Evolutionary conservation across 2,329 filamentous ascomycete species (phyloP).

Genomic region (Pleoardoris graminearum): DNA sequence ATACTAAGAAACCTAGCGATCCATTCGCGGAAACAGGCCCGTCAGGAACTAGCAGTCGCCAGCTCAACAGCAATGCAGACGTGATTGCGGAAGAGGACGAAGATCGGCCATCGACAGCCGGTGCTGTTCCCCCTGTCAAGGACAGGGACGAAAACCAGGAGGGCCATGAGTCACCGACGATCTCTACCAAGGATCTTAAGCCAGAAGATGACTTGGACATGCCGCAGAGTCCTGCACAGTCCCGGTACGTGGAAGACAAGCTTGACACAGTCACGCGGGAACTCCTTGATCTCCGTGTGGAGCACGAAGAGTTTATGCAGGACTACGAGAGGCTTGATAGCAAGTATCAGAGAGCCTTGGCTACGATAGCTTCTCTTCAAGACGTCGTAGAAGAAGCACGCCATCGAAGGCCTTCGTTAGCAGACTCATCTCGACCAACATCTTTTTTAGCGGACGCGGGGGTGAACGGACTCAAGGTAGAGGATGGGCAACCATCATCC

Average conservation of each 20-base stretch:
- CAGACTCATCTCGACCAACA: constrained; percentile 64
- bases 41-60: constrained; percentile 30
- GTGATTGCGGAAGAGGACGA: constrained; percentile 44
- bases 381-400: constrained; percentile 80
- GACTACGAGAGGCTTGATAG: constrained; percentile 80
- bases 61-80: constrained; percentile 40
- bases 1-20: constrained; percentile 39
- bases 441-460: constrained; percentile 84
- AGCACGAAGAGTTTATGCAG: constrained; percentile 81
- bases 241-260: constrained; percentile 86
- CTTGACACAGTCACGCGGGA: constrained; percentile 90
- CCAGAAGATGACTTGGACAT: constrained; percentile 46
- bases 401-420: constrained; percentile 58
- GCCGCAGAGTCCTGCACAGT: constrained; percentile 74
- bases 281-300: constrained; percentile 83
- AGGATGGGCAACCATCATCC: constrained; percentile 70
- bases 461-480: constrained; percentile 68
- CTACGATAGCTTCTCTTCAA: constrained; percentile 79
- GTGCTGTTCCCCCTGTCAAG: constrained; percentile 15
- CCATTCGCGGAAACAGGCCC: constrained; percentile 36
- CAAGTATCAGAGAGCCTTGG: constrained; percentile 90
- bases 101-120: constrained; percentile 36
- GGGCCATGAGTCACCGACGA: constrained; percentile 15
- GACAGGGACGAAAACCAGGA: constrained; percentile 19
- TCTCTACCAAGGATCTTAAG: constrained; percentile 22